These are phyloP conservation scores for Escovopsis sp. DNA, from an alignment of 2,329 filamentous ascomycete species.

Conservation along the genomic window DNA sequence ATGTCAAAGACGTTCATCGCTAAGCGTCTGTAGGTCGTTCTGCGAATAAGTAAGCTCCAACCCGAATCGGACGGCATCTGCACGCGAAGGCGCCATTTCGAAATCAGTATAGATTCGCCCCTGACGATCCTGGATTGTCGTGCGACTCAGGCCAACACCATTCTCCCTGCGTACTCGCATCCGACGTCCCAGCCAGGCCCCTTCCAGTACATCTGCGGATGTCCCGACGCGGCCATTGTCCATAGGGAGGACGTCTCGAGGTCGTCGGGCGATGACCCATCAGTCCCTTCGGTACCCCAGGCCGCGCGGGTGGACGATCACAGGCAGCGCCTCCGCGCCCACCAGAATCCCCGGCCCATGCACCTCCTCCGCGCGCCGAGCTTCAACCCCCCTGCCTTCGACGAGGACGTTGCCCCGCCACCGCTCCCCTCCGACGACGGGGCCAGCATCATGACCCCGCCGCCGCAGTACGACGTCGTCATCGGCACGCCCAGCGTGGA, in stretches of 20 bases:
- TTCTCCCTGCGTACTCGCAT: slow-evolving; percentile 60
- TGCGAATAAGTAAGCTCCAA: slow-evolving; percentile 84
- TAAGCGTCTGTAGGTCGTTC: slow-evolving; percentile 51
- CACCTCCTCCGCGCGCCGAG: slow-evolving; percentile 72
- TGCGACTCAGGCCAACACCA: slow-evolving; percentile 81
- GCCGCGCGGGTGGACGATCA: slow-evolving; percentile 34
- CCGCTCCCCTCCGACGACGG: slow-evolving; percentile 10
- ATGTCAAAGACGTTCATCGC: too few species aligned
- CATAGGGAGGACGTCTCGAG: too few species aligned
- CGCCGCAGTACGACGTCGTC: slow-evolving; percentile 70
- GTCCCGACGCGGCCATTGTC: slow-evolving; percentile 35
- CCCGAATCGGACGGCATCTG: too few species aligned
- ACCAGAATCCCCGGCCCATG: slow-evolving; percentile 45
- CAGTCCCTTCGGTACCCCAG: slow-evolving; percentile 36
- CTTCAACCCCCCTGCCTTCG: slow-evolving; percentile 76
- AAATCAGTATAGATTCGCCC: slow-evolving; percentile 91
- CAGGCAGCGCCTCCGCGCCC: not conserved
- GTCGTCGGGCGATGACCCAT: too few species aligned
- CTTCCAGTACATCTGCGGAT: slow-evolving; percentile 34
- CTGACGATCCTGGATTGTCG: slow-evolving; percentile 88
- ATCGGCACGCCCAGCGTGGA: slow-evolving; percentile 54
- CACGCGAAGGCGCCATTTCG: slow-evolving; percentile 71
- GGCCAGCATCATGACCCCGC: slow-evolving; percentile 50
- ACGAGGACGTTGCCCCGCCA: slow-evolving; percentile 44
- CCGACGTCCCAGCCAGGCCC: slow-evolving; percentile 32